phyloP scores from a whole-genome alignment of 2,329 filamentous ascomycete genomes.

The Fusarium cicatricum region DNA sequence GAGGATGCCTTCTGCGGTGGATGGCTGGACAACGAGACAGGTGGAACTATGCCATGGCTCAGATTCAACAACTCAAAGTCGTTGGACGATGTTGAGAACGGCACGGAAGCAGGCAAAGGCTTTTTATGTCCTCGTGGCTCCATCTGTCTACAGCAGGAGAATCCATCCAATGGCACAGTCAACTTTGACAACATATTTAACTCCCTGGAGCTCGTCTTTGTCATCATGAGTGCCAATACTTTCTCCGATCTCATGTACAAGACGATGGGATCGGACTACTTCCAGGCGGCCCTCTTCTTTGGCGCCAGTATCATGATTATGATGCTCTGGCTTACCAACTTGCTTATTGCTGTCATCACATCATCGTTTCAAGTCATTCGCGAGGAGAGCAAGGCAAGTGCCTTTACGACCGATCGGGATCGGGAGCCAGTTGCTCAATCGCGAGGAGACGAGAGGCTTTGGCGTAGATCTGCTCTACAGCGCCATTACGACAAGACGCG shows the following conservation, averaged over 20 bases:
- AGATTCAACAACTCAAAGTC: conserved; percentile 49
- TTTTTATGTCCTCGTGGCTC: conserved; percentile 88
- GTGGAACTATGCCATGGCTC: conserved; percentile 72
- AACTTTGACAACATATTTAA: conserved; percentile 96
- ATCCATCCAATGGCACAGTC: conserved; percentile 84
- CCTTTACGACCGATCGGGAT: conserved; percentile 83
- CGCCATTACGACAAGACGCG: conserved; percentile 76
- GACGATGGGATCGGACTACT: conserved; percentile 89
- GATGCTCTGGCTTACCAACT: conserved; percentile 95
- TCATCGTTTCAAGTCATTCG: conserved; percentile 98
- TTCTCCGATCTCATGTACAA: conserved; percentile 96
- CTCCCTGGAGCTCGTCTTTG: conserved; percentile 92
- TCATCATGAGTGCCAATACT: conserved; percentile 98
- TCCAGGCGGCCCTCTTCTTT: conserved; percentile 82
- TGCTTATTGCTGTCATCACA: conserved; percentile 95
- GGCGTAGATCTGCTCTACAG: conserved; percentile 64
- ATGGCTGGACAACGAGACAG: conserved; percentile 70
- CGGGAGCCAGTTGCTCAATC: conserved; percentile 57
- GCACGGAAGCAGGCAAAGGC: conserved; percentile 73
- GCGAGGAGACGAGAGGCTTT: conserved; percentile 49
- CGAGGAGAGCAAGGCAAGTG: conserved; percentile 93
- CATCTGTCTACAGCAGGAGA: conserved; percentile 79
- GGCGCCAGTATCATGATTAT: conserved; percentile 83
- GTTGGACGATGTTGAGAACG: conserved; percentile 58
- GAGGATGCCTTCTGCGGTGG: conserved; percentile 86